phyloP scores from a whole-genome alignment of 2,329 filamentous ascomycete genomes.

The Knufia petricola region DNA sequence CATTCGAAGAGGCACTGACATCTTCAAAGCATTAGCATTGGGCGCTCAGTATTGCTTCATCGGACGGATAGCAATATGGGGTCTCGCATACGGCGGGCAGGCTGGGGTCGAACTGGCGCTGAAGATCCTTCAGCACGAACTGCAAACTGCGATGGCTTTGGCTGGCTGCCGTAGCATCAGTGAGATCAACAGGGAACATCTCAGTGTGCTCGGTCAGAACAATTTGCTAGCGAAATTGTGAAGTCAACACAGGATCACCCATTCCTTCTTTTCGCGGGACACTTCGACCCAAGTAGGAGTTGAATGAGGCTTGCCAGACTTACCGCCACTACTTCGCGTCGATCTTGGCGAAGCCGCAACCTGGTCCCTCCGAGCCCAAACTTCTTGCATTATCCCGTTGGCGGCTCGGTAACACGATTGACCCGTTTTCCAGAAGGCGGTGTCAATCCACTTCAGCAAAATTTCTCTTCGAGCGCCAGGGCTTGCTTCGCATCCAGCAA shows the following conservation, averaged over 20 bases:
- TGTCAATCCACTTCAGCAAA: constrained; percentile 23
- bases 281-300: constrained; percentile 26
- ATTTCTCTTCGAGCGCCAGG: constrained; percentile 19
- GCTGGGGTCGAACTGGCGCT: constrained; percentile 29
- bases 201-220: constrained; percentile 4
- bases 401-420: constrained; percentile 23
- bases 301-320: not conserved
- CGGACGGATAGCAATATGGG: constrained; percentile 29
- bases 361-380: constrained; percentile 26
- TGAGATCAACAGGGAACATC: constrained; percentile 10
- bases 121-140: constrained; percentile 26
- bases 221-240: constrained; percentile 7
- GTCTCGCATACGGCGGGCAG: constrained; percentile 28
- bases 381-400: constrained; percentile 24
- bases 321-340: not conserved
- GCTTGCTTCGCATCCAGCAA: constrained; percentile 33
- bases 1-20: constrained; percentile 29
- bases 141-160: constrained; percentile 18
- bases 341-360: constrained; percentile 7
- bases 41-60: constrained; percentile 28
- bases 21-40: constrained; percentile 31
- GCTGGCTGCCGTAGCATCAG: constrained; percentile 10
- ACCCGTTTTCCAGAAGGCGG: constrained; percentile 21
- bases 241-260: constrained; percentile 25
- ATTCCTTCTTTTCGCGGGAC: constrained; percentile 21